phyloP scores from a whole-genome alignment of 352 stramenopile species.

The Phytophthora megakarya region DNA sequence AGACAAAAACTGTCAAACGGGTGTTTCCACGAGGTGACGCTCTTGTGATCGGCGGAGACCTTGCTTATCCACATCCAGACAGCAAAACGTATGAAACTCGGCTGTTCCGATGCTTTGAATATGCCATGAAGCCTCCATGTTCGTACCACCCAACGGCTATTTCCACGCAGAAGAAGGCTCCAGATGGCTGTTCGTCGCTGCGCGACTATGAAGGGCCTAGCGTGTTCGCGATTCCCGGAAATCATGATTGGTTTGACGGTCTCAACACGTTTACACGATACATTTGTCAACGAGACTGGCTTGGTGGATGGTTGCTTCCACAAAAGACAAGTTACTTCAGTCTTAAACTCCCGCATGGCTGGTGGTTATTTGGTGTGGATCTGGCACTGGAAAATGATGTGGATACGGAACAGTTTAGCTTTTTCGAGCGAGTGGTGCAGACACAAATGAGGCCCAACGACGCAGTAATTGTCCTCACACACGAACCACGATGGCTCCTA shows the following conservation, averaged over 20 bases:
- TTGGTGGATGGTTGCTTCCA: conserved; percentile 92
- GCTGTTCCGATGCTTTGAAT: conserved; percentile 93
- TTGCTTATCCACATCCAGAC: conserved; percentile 92
- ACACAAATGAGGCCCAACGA: conserved; percentile 82
- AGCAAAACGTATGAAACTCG: conserved; percentile 89
- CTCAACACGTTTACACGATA: conserved; percentile 93
- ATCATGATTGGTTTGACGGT: conserved; percentile 96
- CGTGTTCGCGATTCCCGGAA: conserved; percentile 86
- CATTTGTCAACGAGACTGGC: conserved; percentile 91
- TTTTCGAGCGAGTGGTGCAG: conserved; percentile 87
- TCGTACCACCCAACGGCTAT: conserved; percentile 90
- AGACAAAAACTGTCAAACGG: conserved; percentile 45
- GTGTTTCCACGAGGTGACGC: conserved; percentile 86
- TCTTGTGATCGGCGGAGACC: conserved; percentile 91
- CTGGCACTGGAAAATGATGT: conserved; percentile 93
- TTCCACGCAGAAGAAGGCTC: conserved; percentile 81
- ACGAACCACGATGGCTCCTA: conserved; percentile 92
- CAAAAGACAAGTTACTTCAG: conserved; percentile 94
- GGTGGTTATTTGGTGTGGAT: conserved; percentile 93
- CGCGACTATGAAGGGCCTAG: conserved; percentile 73
- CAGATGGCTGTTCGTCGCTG: conserved; percentile 51
- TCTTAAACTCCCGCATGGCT: conserved; percentile 89
- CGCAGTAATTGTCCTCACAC: conserved; percentile 91
- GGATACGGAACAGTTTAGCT: conserved; percentile 92
- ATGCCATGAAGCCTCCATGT: conserved; percentile 91